Evolutionary conservation across 139 green algal species (phyloP).

Genomic region (Haematococcus sp.): DNA sequence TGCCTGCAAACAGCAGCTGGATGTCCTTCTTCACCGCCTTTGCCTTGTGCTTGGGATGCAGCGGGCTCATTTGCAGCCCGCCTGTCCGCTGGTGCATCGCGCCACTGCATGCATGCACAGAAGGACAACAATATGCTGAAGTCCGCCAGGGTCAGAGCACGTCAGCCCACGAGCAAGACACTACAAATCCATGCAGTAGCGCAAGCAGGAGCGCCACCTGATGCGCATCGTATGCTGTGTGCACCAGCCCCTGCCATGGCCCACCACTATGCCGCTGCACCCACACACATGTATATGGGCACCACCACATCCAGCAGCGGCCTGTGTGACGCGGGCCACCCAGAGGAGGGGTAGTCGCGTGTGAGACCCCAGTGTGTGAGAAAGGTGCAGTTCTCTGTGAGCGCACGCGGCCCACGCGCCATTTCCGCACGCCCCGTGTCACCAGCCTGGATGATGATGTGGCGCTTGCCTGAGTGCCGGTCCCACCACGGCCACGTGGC

Average conservation of each 20-base stretch:
- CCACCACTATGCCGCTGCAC: too few species aligned
- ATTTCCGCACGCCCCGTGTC: constrained; percentile 14
- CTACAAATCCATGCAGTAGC: too few species aligned
- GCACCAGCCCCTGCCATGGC: too few species aligned
- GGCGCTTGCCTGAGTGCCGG: constrained; percentile 5
- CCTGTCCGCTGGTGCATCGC: not conserved
- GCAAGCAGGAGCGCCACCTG: too few species aligned
- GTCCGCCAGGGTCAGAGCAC: not conserved
- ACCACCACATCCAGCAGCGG: constrained; percentile 15
- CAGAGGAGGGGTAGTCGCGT: constrained; percentile 16
- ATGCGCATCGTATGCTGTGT: too few species aligned
- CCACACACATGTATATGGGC: constrained; percentile 13
- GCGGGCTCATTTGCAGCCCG: constrained; percentile 10
- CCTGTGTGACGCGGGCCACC: constrained; percentile 6
- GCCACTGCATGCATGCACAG: not conserved
- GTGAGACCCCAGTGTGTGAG: constrained; percentile 28
- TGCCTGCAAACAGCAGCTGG: constrained; percentile 21
- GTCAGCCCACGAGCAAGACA: not conserved
- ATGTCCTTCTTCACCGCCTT: constrained; percentile 3
- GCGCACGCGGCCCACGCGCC: not conserved
- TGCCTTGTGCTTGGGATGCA: constrained; percentile 2
- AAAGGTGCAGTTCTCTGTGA: constrained; percentile 17
- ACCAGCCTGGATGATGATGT: constrained; percentile 27
- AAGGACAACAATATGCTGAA: not conserved
- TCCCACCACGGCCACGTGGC: constrained; percentile 41